Evolutionary conservation across 2,329 filamentous ascomycete genomes (phyloP).

Genomic region (Aspergillus sp.): DNA sequence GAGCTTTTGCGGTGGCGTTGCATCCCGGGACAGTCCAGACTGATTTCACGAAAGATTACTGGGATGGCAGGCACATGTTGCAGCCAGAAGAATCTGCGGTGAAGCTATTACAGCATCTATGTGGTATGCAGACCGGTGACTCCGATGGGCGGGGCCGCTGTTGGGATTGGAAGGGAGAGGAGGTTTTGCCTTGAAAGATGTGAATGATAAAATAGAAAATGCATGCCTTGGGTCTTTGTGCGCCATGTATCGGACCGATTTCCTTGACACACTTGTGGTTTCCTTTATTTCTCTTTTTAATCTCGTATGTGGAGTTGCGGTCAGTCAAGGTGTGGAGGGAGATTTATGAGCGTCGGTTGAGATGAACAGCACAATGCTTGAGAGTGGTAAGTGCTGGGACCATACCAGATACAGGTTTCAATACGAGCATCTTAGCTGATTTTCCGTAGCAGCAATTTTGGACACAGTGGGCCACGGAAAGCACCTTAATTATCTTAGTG

Average conservation of each 20-base stretch:
- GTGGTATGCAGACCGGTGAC: constrained; percentile 37
- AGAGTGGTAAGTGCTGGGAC: not conserved
- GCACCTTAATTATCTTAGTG: not conserved
- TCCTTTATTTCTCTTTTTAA: not conserved
- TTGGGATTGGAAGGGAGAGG: constrained; percentile 70
- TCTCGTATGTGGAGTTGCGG: not conserved
- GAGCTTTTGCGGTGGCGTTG: constrained; percentile 68
- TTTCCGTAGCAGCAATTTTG: not conserved
- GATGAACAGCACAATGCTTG: not conserved
- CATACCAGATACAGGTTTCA: not conserved
- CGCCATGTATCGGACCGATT: not conserved
- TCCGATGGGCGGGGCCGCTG: constrained; percentile 61
- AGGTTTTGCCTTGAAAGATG: constrained; percentile 57
- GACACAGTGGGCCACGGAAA: not conserved
- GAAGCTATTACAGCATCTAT: constrained; percentile 63
- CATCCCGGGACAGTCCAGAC: constrained; percentile 83
- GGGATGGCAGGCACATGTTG: constrained; percentile 69
- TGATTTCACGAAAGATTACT: constrained; percentile 71
- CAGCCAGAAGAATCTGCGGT: constrained; percentile 66
- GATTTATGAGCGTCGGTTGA: no score
- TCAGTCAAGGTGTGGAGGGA: not conserved
- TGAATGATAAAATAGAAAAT: not conserved
- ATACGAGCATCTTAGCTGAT: not conserved
- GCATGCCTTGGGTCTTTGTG: not conserved
- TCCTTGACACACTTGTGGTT: not conserved